A percentile compares a stretch with the other conserved stretches of the same genome.
Conservation (phyloP, 2,329 filamentous ascomycete genomes). For the Rutstroemia sp. region DNA sequence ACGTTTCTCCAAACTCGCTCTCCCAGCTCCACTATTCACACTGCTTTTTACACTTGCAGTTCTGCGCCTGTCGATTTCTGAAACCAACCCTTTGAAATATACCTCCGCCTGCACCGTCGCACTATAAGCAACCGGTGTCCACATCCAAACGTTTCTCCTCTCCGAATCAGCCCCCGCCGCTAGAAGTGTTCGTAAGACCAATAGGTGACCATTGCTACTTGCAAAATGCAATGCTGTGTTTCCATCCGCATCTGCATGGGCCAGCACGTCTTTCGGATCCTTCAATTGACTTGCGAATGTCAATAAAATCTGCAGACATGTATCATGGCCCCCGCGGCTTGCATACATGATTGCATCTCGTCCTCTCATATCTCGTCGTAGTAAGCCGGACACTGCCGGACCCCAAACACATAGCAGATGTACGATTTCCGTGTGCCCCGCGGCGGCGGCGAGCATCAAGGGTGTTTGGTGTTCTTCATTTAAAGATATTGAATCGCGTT, state of each 20-base stretch:
- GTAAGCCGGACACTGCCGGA: slow-evolving; percentile 32
- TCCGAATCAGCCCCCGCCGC: slow-evolving; percentile 71
- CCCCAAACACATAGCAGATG: slow-evolving; percentile 61
- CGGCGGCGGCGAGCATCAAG: slow-evolving; percentile 67
- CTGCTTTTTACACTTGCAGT: slow-evolving; percentile 26
- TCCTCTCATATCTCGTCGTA: slow-evolving; percentile 57
- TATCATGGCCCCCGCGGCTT: slow-evolving; percentile 53
- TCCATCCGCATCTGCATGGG: slow-evolving; percentile 59
- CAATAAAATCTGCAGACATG: slow-evolving; percentile 55
- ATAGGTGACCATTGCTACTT: slow-evolving; percentile 70
- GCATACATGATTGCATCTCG: slow-evolving; percentile 67
- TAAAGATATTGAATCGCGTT: slow-evolving; percentile 58
- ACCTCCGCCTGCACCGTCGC: slow-evolving; percentile 77
- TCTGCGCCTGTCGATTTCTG: slow-evolving; percentile 60
- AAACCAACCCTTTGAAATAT: slow-evolving; percentile 71
- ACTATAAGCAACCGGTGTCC: slow-evolving; percentile 78
- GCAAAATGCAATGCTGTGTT: slow-evolving; percentile 86
- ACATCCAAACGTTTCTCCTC: slow-evolving; percentile 66
- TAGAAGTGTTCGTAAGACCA: slow-evolving; percentile 69
- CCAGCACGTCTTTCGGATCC: slow-evolving; percentile 30
- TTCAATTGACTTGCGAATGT: slow-evolving; percentile 43
- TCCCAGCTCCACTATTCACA: slow-evolving; percentile 27
- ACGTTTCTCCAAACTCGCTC: slow-evolving; percentile 20
- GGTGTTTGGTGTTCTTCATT: slow-evolving; percentile 78
- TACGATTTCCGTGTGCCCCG: slow-evolving; percentile 66